Base-by-base conservation (phyloP, 371 early-diverging fungal species). In the Astathelohania contejeani region DNA sequence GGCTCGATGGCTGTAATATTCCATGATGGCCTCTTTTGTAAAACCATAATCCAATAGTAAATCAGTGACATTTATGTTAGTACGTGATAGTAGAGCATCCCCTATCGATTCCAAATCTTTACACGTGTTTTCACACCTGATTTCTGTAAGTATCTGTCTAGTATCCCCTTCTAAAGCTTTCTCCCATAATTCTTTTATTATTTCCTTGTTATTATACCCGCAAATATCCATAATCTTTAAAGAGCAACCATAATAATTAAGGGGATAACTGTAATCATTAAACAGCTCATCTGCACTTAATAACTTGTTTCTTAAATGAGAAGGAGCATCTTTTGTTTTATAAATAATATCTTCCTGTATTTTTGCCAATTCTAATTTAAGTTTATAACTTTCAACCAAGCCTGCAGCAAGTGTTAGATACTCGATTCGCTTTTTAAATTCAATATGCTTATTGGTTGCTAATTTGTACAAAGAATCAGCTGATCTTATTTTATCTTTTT, bases 251-350 rank as follows among this genome's bases (percentile, higher is more conserved):
- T 48, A 53, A 39, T 55, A 45, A 24, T 64, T 60, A 49, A 56
- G 52, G 25, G 55, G 37, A 53, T 24, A 24, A 32, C 18, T 32
- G n/a, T 64, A 67, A 25, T 67, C 68, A 27, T 67, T 67, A n/a
- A 62, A 58, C n/a, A 67, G 37, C 3, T 16, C 44, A 45, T 67
- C 61, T 39, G 68, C 60, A 35, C 45, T 39, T 3, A 63, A 45
- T n/a, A 67, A 37, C 3, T 10, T 24, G 28, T 54, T 57, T 24
- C 38, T 56, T 35, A 56, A 28, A 1, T 20, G 38, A n/a, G n/a
- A n/a, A 14, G 46, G 37, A 16, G 32, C 26, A 47, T 49, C 22
- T 49, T 53, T 39, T n/a, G n/a, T n/a, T 48, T 58, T 54, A 12
- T 35, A 49, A n/a, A 48, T 1, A 44, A 67, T 14, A 24, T 64